phyloP scores from a whole-genome alignment of 2,329 filamentous ascomycete species.

The Plectosphaerella sp. region DNA sequence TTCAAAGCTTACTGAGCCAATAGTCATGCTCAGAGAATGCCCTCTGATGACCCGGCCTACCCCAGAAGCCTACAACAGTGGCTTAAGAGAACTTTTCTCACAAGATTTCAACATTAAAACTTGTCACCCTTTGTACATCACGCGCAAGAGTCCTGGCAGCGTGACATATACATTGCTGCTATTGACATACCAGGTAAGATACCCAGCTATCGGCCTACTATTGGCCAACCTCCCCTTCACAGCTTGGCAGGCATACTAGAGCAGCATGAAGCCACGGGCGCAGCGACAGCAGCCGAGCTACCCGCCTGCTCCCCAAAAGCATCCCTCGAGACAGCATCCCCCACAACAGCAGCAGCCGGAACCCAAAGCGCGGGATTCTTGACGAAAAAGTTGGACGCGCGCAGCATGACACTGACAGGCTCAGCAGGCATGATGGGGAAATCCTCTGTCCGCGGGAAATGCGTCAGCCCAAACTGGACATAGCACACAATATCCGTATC shows the following conservation, averaged over 20 bases:
- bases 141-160: too few relatives aligned
- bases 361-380: conserved; percentile 39
- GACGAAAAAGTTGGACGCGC: conserved; percentile 47
- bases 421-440: conserved; percentile 57
- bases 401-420: conserved; percentile 43
- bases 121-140: too few relatives aligned
- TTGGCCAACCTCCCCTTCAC: neutral
- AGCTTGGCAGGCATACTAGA: neutral
- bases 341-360: conserved; percentile 9
- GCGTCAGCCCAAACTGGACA: conserved; percentile 51
- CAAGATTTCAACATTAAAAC: too few relatives aligned
- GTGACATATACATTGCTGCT: too few relatives aligned
- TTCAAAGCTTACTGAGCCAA: too few relatives aligned
- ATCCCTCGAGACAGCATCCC: neutral
- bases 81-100: too few relatives aligned
- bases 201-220: too few relatives aligned
- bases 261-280: neutral
- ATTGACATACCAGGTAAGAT: too few relatives aligned
- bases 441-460: conserved; percentile 50
- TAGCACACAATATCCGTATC: conserved; percentile 54
- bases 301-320: neutral
- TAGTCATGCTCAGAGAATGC: too few relatives aligned
- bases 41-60: too few relatives aligned
- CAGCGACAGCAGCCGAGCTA: neutral
- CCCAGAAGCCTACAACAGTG: too few relatives aligned